These are phyloP conservation scores for Penstemon barbatus DNA, from an alignment of 257 asterid species.

Conservation along the genomic window DNA sequence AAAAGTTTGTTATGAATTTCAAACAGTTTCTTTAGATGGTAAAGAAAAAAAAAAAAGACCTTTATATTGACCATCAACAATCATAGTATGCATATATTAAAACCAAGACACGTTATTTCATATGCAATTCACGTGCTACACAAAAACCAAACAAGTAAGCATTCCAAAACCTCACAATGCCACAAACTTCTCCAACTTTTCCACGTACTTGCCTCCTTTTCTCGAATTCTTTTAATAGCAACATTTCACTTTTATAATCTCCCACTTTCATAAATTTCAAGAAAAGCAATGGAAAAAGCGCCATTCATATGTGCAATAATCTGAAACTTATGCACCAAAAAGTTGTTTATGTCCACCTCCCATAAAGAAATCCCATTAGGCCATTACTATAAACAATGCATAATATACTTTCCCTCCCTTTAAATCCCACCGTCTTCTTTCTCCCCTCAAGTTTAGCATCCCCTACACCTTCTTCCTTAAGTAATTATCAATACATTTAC, in stretches of 20 bases:
- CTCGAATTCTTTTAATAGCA: neutral
- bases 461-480: constrained; percentile 62
- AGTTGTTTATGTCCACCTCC: constrained; percentile 27
- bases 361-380: constrained; percentile 41
- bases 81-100: neutral
- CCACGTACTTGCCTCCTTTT: constrained; percentile 20
- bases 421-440: constrained; percentile 42
- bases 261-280: constrained; percentile 13
- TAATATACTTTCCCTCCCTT: constrained; percentile 29
- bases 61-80: neutral
- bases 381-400: too few relatives aligned
- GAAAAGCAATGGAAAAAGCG: constrained; percentile 31
- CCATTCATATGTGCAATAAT: constrained; percentile 25
- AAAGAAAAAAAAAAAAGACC: too few relatives aligned
- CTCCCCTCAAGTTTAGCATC: constrained; percentile 60
- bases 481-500: constrained; percentile 36
- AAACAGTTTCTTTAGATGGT: too few relatives aligned
- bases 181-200: constrained; percentile 21
- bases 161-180: constrained; percentile 24
- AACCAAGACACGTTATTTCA: neutral
- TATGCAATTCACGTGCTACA: neutral
- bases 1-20: too few relatives aligned
- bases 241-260: constrained; percentile 20
- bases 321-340: constrained; percentile 35
- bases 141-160: constrained; percentile 10